A percentile compares a stretch with the other conserved stretches of the same genome.
Conservation (phyloP, 805 yeast genomes). For the Isabelozyma gotoi region DNA sequence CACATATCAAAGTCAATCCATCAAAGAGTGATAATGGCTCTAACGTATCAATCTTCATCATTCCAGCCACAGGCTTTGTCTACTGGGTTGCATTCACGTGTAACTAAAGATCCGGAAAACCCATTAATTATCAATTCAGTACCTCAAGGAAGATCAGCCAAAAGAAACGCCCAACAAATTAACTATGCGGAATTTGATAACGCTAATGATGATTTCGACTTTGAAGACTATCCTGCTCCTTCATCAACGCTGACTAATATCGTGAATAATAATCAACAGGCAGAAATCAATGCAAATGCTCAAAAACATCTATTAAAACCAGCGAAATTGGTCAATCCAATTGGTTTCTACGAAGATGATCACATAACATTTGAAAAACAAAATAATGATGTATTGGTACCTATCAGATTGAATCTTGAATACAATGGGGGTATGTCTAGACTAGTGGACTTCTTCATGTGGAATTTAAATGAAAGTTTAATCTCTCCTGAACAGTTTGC, state of each 20-base stretch:
- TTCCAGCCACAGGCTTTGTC: constrained; percentile 71
- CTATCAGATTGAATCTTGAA: constrained; percentile 64
- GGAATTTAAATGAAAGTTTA: constrained; percentile 67
- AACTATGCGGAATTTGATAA: constrained; percentile 82
- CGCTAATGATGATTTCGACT: constrained; percentile 49
- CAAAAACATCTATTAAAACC: constrained; percentile 27
- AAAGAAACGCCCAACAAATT: constrained; percentile 66
- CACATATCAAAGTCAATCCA: background rate
- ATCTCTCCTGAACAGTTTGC: constrained; percentile 77
- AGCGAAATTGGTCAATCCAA: constrained; percentile 8
- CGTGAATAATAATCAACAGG: constrained; percentile 33
- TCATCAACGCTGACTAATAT: constrained; percentile 11
- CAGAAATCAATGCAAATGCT: constrained; percentile 13
- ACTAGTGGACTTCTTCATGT: constrained; percentile 66
- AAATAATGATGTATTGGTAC: constrained; percentile 51
- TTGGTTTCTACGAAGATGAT: constrained; percentile 14
- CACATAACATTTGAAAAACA: constrained; percentile 34
- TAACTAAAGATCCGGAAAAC: constrained; percentile 65
- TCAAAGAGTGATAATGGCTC: background rate
- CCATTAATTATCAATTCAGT: constrained; percentile 67
- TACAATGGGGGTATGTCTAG: constrained; percentile 47
- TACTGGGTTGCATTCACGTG: constrained; percentile 70
- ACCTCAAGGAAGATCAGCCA: constrained; percentile 74
- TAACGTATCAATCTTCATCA: background rate
- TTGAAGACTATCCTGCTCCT: constrained; percentile 26